phyloP scores from a whole-genome alignment of 1,284 basidiomycete species.

The Rhodotorula sp. region DNA sequence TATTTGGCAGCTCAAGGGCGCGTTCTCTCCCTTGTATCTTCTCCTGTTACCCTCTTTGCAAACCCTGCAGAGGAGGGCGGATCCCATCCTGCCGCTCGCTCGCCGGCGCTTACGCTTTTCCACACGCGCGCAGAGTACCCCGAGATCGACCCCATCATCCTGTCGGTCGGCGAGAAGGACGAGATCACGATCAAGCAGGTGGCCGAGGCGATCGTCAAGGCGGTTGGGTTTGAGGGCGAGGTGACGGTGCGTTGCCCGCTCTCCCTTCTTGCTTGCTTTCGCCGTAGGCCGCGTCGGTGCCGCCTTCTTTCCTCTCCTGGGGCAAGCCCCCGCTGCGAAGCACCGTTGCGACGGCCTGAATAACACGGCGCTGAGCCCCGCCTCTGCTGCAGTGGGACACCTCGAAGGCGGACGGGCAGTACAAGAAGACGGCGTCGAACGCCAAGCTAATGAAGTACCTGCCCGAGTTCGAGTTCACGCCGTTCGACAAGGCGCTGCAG shows the following conservation, averaged over 20 bases:
- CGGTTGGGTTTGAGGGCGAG: conserved; percentile 70
- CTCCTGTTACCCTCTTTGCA: too few species aligned
- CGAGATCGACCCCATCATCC: conserved; percentile 82
- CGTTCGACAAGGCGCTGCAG: conserved; percentile 77
- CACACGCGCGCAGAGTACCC: conserved; percentile 67
- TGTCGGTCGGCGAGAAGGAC: conserved; percentile 83
- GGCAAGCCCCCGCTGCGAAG: too few species aligned
- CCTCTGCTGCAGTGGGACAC: conserved; percentile 50
- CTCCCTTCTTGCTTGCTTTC: neutral
- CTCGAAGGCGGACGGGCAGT: conserved; percentile 72
- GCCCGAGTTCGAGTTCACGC: conserved; percentile 74
- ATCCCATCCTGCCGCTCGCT: neutral
- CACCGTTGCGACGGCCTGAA: too few species aligned
- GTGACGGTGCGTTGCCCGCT: conserved; percentile 61
- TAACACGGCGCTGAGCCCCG: neutral
- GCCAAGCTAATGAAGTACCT: conserved; percentile 71
- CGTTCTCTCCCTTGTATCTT: neutral
- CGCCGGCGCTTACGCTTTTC: neutral
- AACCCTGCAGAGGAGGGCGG: neutral
- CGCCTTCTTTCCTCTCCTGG: too few species aligned
- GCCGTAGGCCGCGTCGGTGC: too few species aligned
- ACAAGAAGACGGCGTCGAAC: conserved; percentile 79
- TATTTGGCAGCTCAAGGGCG: conserved; percentile 71
- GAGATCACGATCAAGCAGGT: conserved; percentile 85
- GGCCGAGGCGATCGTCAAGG: conserved; percentile 77